Evolutionary conservation across 306 rosid species (phyloP), one percentile per base, ranked within the genome.

Genomic region (Acacia crassicarpa): DNA sequence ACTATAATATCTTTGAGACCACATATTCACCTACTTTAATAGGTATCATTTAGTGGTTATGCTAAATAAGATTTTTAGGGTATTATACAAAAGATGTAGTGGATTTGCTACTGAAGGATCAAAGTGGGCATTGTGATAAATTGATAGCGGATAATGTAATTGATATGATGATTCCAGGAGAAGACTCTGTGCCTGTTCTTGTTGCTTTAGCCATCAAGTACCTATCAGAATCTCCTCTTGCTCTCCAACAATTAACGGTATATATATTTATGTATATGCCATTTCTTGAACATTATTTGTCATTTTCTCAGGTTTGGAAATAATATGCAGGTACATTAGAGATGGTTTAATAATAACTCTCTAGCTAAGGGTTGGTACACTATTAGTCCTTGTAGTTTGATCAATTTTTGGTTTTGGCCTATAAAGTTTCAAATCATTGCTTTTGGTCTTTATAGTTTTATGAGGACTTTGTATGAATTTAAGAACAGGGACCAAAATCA

Each of bases 131-230:
- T 78, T 84, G 93, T 5, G 94, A 89, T 67, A 89, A 93, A 78
- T 88, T 93, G 62, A 93, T 95, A 88, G 97, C 99, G 72, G 97
- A 84, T 81, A 95, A 95, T 83, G 89, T 91, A 87, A 95, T 95
- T 68, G 99, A 93, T 79, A 95, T 95, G 99, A 93, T 95, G 99
- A 95, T 95, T 83, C 99, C 99, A 20, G 99, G 99, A 41, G 99
- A 95, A 86, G 99, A 95, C 80, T 95, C 99, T 2, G 99, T 95
- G 46, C 99, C 99, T 17, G 86, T 93, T 88, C 97, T 95, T 51
- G 91, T 95, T 87, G 90, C 99, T 77, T 88, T 95, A 58, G 96
- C 98, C 77, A 85, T 90, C 25, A 95, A 93, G 80, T 95, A 84
- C 82, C 87, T 95, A 53, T 93, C 99, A 8, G 94, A 95, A 86